Conservation (phyloP, 2,329 filamentous ascomycete species). For the Curvularia verruculosa region DNA sequence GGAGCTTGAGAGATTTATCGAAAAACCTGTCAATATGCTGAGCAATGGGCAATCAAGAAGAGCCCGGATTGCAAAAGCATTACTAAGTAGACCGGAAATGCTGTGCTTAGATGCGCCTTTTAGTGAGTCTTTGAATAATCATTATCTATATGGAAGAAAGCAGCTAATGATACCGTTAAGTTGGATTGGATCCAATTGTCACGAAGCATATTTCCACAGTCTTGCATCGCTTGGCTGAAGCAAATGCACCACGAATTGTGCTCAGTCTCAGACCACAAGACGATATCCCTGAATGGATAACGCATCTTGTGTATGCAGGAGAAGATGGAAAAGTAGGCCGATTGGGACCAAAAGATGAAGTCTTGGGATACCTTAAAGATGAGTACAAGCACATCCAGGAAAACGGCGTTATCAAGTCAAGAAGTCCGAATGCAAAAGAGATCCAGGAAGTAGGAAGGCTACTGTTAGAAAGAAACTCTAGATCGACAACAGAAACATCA, state of each 20-base stretch:
- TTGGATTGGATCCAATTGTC: slow-evolving; percentile 90
- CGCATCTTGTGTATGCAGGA: slow-evolving; percentile 76
- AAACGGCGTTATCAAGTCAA: slow-evolving; percentile 1
- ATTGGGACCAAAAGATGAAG: slow-evolving; percentile 68
- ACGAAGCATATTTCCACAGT: slow-evolving; percentile 73
- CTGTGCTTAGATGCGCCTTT: slow-evolving; percentile 87
- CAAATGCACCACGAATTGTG: slow-evolving; percentile 72
- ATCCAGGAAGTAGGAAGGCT: slow-evolving; percentile 38
- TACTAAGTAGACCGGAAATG: slow-evolving; percentile 79
- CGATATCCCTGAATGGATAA: slow-evolving; percentile 86
- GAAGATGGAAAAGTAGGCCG: slow-evolving; percentile 68
- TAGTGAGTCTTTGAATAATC: slow-evolving; percentile 64
- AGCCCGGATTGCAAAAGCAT: slow-evolving; percentile 83
- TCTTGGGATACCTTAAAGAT: slow-evolving; percentile 58
- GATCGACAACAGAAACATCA: slow-evolving; percentile 1
- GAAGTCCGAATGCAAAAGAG: slow-evolving; percentile 30
- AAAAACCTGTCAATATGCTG: slow-evolving; percentile 84
- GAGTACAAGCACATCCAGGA: slow-evolving; percentile 34
- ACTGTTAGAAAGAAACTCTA: slow-evolving; percentile 32
- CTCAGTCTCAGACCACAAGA: slow-evolving; percentile 85
- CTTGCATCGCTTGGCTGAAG: slow-evolving; percentile 69
- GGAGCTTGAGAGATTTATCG: slow-evolving; percentile 69
- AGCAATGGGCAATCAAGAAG: slow-evolving; percentile 92
- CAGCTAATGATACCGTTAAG: slow-evolving; percentile 37
- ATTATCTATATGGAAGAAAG: neutral